A percentile compares a stretch with the other conserved stretches of the same genome.
Conservation (phyloP, 2,329 filamentous ascomycete species). For the Fusarium coicis region DNA sequence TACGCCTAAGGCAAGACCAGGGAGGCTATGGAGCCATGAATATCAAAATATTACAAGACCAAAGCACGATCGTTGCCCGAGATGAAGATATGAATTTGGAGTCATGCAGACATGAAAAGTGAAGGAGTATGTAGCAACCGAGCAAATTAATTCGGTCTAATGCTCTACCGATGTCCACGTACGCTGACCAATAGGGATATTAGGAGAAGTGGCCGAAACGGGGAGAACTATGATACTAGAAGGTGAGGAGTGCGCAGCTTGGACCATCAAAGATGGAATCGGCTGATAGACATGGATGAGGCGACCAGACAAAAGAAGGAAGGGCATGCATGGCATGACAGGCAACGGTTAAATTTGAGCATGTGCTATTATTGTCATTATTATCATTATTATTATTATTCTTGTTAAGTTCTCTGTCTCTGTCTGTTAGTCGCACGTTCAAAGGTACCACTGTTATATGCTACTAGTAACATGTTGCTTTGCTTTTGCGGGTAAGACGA, state of each 20-base stretch:
- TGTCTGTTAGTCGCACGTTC: neutral
- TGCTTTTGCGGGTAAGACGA: conserved; percentile 30
- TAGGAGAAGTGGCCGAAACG: neutral
- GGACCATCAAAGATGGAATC: conserved; percentile 6
- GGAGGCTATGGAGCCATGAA: conserved; percentile 33
- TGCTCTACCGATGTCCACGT: conserved; percentile 10
- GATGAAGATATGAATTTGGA: conserved; percentile 31
- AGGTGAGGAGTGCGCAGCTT: neutral
- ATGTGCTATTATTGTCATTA: neutral
- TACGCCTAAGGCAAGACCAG: conserved; percentile 5
- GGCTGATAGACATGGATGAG: neutral
- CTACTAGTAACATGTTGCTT: neutral
- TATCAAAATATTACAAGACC: conserved; percentile 39
- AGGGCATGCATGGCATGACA: neutral
- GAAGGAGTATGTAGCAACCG: neutral
- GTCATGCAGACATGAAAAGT: conserved; percentile 9
- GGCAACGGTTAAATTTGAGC: neutral
- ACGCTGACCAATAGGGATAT: conserved; percentile 5
- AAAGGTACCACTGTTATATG: neutral
- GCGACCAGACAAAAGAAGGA: neutral
- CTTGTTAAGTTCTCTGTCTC: neutral
- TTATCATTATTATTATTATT: neutral
- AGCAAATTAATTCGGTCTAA: conserved; percentile 17
- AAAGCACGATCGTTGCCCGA: conserved; percentile 20
- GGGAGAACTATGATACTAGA: neutral